Evolutionary conservation across 768 basidiomycete species (phyloP), one percentile per base, ranked within the genome.

Genomic region (Russula sp.): DNA sequence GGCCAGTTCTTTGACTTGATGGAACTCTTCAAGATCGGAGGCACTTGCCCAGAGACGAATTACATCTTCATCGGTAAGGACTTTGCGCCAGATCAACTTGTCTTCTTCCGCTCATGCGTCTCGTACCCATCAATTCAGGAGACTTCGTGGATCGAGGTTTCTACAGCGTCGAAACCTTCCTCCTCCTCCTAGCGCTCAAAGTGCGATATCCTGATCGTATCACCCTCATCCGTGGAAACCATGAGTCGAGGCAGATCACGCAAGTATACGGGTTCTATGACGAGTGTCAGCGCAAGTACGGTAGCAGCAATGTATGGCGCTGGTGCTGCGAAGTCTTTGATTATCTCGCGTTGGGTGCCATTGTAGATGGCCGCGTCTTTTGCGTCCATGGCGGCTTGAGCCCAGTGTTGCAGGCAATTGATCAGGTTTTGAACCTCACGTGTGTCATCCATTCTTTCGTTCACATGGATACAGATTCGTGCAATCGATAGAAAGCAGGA

Each of bases 271-370:
- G 91, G 20, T 93, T 93, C 70, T 93, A 91, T 74, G 96, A 98
- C 74, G 96, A 98, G 71, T 98, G 96, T 73, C 90, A 93, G 73
- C 78, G 95, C 39, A 98, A 98, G 73, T 98, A 97, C 69, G 95
- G 95, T 4, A 85, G 83, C 68, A 86, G 84, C 62, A 93, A 93
- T 73, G 96, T 98, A 58, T 98, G 96, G 95, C 76, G 96, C 66
- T 97, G 93, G 85, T 98, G 95, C 74, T 98, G 94, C 72, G 95
- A 98, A 70, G 94, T 98, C 9, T 99, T 99, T 68, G 96, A 98
- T 73, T 98, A 97, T 73, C 83, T 98, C 50, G 90, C 92, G 34
- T 77, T 98, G 43, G 93, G 89, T 13, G 96, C 96, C 18, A 86
- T 98, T 67, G 93, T 98, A n/a, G 96, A 98, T 72, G 96, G 94